phyloP scores from a whole-genome alignment of 202 grass and related monocot genomes.

The Eragrostis tef region DNA sequence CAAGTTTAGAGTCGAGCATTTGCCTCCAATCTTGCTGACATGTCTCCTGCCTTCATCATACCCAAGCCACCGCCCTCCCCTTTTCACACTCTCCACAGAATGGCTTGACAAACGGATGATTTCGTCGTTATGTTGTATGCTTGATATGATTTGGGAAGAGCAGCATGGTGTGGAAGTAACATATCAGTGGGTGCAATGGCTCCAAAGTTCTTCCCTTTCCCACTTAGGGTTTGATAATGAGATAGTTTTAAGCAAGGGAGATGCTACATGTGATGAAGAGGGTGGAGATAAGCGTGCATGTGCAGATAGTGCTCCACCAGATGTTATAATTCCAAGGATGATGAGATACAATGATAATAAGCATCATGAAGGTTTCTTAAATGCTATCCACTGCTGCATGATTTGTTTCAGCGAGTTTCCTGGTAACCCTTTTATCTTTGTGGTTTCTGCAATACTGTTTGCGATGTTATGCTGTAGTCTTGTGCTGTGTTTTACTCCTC shows the following conservation, averaged over 20 bases:
- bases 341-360: conserved; percentile 73
- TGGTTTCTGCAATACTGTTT: conserved; percentile 18
- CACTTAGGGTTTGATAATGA: conserved; percentile 67
- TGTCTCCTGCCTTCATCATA: conserved; percentile 77
- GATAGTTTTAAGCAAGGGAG: conserved; percentile 60
- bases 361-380: conserved; percentile 78
- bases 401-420: conserved; percentile 84
- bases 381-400: conserved; percentile 72
- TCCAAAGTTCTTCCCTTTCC: conserved; percentile 70
- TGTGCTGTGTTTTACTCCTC: conserved; percentile 26
- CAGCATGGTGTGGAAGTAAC: conserved; percentile 73
- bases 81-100: conserved; percentile 68
- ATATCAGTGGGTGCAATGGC: conserved; percentile 86
- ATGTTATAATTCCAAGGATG: conserved; percentile 76
- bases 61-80: conserved; percentile 70
- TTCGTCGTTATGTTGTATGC: conserved; percentile 66
- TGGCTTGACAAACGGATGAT: conserved; percentile 71
- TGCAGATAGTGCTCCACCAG: conserved; percentile 52
- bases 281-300: conserved; percentile 63
- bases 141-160: conserved; percentile 78
- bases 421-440: conserved; percentile 53
- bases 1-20: conserved; percentile 74
- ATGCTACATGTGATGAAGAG: conserved; percentile 28
- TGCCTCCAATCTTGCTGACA: conserved; percentile 74
- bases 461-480: background rate